Conservation (phyloP, 345 rosid genomes). For the Dipteronia dyeriana region DNA sequence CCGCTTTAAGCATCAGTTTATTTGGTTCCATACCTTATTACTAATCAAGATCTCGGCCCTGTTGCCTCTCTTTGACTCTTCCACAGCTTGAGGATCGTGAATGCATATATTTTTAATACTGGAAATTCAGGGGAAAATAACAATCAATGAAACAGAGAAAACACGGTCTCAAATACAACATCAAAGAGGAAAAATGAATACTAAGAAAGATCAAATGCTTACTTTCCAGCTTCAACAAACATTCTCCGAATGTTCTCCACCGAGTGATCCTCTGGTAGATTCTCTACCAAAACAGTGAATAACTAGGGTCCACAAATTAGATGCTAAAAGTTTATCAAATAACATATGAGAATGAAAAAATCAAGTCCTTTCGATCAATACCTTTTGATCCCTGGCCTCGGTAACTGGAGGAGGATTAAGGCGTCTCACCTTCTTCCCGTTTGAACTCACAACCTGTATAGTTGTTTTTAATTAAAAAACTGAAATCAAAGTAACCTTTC, state of each 20-base stretch:
- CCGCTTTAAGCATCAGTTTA: not conserved
- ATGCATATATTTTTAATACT: constrained; percentile 63
- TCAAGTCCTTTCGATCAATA: constrained; percentile 31
- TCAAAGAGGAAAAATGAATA: not conserved
- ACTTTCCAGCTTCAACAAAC: constrained; percentile 84
- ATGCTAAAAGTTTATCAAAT: constrained; percentile 7
- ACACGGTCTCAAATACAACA: constrained; percentile 14
- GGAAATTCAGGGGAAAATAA: constrained; percentile 16
- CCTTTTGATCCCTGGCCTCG: constrained; percentile 80
- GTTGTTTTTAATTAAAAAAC: constrained; percentile 9
- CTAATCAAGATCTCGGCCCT: constrained; percentile 53
- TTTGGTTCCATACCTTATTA: constrained; percentile 51
- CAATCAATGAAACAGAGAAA: constrained; percentile 10
- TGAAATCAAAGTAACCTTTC: constrained; percentile 22
- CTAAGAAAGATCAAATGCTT: constrained; percentile 24
- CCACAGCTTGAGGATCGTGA: constrained; percentile 57
- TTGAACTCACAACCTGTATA: constrained; percentile 67
- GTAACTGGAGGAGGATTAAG: constrained; percentile 52
- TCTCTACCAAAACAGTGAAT: constrained; percentile 88
- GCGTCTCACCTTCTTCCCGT: constrained; percentile 87
- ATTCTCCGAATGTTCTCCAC: constrained; percentile 59
- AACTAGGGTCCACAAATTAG: constrained; percentile 58
- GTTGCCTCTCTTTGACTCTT: constrained; percentile 58
- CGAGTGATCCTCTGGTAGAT: constrained; percentile 88
- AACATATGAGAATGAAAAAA: constrained; percentile 13